A percentile compares a stretch with the other conserved stretches of the same genome.
phyloP scores from a whole-genome alignment of 2,329 filamentous ascomycete species.

The Alternaria sp. region DNA sequence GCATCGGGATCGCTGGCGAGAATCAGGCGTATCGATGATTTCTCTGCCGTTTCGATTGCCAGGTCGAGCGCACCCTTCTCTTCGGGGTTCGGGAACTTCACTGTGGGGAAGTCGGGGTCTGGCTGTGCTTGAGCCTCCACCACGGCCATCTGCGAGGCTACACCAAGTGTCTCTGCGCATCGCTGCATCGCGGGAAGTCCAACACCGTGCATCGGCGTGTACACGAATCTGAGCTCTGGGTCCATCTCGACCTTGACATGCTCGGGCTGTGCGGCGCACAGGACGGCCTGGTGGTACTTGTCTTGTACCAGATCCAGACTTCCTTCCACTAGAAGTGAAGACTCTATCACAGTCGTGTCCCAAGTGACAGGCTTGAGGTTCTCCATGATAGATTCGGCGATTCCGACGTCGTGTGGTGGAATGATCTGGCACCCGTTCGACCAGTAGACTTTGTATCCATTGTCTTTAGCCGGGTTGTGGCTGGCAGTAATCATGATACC shows the following conservation, averaged over 20 bases:
- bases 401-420: conserved; percentile 65
- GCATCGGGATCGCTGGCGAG: conserved; percentile 71
- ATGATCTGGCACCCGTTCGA: conserved; percentile 71
- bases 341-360: conserved; percentile 54
- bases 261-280: conserved; percentile 47
- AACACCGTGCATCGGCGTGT: conserved; percentile 65
- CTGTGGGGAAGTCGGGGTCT: conserved; percentile 68
- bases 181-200: conserved; percentile 57
- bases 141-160: conserved; percentile 54
- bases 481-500: conserved; percentile 72
- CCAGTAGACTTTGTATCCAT: conserved; percentile 74
- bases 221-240: conserved; percentile 55
- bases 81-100: conserved; percentile 70
- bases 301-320: conserved; percentile 51
- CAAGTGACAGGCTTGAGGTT: conserved; percentile 61
- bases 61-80: conserved; percentile 68
- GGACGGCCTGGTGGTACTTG: conserved; percentile 54
- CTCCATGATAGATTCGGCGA: conserved; percentile 62
- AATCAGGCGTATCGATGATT: conserved; percentile 57
- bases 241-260: conserved; percentile 23
- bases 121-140: conserved; percentile 62
- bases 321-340: conserved; percentile 50
- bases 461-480: conserved; percentile 69
- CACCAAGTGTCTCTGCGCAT: conserved; percentile 48
- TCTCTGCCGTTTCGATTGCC: conserved; percentile 62